These are phyloP conservation scores for Vigna mungo DNA, from an alignment of 306 rosid species.

Conservation along the genomic window DNA sequence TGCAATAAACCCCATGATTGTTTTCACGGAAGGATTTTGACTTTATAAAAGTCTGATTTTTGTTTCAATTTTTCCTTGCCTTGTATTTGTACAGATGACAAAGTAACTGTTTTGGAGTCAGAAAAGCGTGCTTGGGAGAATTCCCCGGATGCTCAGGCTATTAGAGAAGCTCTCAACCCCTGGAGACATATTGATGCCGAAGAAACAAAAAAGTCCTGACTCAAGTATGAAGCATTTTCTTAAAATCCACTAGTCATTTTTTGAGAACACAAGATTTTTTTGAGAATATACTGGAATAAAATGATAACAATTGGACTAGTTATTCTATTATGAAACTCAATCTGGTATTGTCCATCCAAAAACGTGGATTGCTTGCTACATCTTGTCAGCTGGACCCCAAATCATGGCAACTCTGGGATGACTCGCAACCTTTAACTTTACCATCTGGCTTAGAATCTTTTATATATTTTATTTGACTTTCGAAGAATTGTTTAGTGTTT, in stretches of 20 bases:
- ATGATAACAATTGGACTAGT: conserved; percentile 11
- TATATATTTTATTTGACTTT: neutral
- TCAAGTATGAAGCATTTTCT: conserved; percentile 26
- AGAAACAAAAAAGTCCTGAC: conserved; percentile 47
- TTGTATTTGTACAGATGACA: conserved; percentile 70
- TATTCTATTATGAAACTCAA: conserved; percentile 25
- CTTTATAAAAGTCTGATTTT: neutral
- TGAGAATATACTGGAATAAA: conserved; percentile 15
- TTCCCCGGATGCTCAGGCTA: conserved; percentile 78
- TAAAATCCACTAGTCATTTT: conserved; percentile 1
- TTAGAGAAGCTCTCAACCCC: conserved; percentile 67
- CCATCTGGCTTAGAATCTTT: neutral
- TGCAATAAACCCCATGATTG: no score
- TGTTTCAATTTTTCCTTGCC: conserved; percentile 31
- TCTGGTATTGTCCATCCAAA: neutral
- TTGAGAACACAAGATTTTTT: conserved; percentile 21
- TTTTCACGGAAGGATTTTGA: conserved; percentile 17
- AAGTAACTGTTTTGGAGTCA: conserved; percentile 87
- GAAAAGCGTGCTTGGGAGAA: conserved; percentile 85
- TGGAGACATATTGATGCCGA: conserved; percentile 51
- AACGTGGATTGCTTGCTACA: conserved; percentile 9
- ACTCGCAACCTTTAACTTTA: neutral
- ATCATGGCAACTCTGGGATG: neutral
- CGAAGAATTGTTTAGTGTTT: neutral
- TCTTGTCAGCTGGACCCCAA: neutral